These are phyloP conservation scores for Marchantia paleacea DNA, from an alignment of 225 moss, liverwort and hornwort species.

Conservation along the genomic window DNA sequence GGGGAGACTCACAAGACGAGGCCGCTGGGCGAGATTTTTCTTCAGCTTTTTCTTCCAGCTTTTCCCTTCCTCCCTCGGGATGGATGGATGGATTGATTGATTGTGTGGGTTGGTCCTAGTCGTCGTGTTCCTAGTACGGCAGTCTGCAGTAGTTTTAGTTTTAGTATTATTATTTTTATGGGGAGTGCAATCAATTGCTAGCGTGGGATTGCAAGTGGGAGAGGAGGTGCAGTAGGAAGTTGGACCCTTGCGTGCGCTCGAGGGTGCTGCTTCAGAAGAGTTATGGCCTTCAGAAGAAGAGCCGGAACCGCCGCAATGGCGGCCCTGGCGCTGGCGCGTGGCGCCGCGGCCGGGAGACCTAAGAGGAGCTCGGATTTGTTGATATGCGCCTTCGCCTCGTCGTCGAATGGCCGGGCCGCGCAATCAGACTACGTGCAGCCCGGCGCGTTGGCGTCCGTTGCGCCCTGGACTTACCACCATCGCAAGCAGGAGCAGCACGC, in stretches of 20 bases:
- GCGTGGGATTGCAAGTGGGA: no score
- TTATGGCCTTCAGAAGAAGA: constrained; percentile 26
- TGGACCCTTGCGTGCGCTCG: no score
- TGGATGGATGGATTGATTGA: not conserved
- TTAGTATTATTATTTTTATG: no score
- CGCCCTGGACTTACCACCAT: constrained; percentile 32
- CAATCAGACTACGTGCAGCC: constrained; percentile 23
- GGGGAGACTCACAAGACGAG: not conserved
- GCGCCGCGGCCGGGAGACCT: constrained; percentile 16
- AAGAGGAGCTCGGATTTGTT: constrained; percentile 2
- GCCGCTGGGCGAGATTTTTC: not conserved
- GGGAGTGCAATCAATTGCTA: not conserved
- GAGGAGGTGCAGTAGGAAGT: not conserved
- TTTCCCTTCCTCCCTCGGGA: not conserved
- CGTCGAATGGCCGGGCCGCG: constrained; percentile 20
- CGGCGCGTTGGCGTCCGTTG: constrained; percentile 20
- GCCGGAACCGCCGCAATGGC: constrained; percentile 16
- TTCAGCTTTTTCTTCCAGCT: not conserved
- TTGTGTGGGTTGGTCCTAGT: not conserved
- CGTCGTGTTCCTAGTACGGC: not conserved
- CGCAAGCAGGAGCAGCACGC: constrained; percentile 19
- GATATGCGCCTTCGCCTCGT: constrained; percentile 21
- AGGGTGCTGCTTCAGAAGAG: not conserved
- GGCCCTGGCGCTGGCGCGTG: constrained; percentile 12
- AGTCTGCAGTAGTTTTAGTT: no score